Evolutionary conservation across 495 filamentous ascomycete genomes (phyloP), one percentile per base, ranked within the genome.

Genomic region (Venustampulla echinocandica): DNA sequence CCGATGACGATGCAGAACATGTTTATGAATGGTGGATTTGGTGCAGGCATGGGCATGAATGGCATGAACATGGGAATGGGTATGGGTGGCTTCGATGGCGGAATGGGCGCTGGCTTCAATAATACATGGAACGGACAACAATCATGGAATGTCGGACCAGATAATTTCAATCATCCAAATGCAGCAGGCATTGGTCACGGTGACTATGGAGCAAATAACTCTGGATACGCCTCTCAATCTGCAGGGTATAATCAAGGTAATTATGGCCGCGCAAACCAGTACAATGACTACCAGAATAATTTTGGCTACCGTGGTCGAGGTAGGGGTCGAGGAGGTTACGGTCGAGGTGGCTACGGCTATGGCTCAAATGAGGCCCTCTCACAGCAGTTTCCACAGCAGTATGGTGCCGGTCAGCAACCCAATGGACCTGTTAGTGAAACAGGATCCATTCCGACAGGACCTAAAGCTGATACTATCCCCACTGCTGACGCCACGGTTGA

Each of bases 51-150:
- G 84, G 85, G 82, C 76, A 90, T 90, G 83, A 82, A 81, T 77
- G 82, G 82, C 71, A 89, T 88, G 85, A 85, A 80, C 70, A 85
- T 82, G 77, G 85, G 82, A 65, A 88, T 92, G 85, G 81, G 81
- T 57, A 81, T 82, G 78, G 84, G 81, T 68, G 85, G 81, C 55
- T 90, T 79, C 74, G 78, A 81, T 73, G 53, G 53, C 15, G 53
- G 53, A 53, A 50, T 56, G 44, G 53, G 57, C 14, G 19, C 47
- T 34, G 56, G 56, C 27, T 58, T 55, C 52, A 59, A 54, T 49
- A 53, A 74, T 69, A 74, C 70, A 62, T 82, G 79, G 78, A 79
- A 71, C 70, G 71, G 73, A 62, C 75, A 82, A 64, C 76, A 78
- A 74, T 72, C 69, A 72, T 84, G 81, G 82, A 87, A 87, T 79